Evolutionary conservation across 306 rosid species (phyloP).

Genomic region (Herpetospermum pedunculosum): DNA sequence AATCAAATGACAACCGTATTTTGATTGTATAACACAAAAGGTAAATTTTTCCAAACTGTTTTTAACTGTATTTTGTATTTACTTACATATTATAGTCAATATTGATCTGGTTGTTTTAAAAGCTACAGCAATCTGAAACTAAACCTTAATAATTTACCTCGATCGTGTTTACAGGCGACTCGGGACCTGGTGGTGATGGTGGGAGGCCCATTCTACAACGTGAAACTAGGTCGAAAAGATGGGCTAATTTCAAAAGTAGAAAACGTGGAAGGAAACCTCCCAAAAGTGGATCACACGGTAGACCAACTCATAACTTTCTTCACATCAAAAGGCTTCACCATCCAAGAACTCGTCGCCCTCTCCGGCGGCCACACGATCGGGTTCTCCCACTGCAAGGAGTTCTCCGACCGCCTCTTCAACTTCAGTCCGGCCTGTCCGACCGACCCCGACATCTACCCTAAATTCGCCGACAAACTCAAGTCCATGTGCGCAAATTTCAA

Average conservation of each 20-base stretch:
- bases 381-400: slow-evolving; percentile 9
- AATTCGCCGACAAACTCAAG: background rate
- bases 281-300: background rate
- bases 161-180: too few relatives aligned
- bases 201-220: slow-evolving; percentile 1
- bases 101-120: too few relatives aligned
- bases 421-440: background rate
- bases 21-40: too few relatives aligned
- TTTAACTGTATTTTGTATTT: too few relatives aligned
- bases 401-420: background rate
- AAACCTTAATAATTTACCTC: too few relatives aligned
- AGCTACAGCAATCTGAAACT: too few relatives aligned
- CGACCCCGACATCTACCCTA: slow-evolving; percentile 4
- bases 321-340: background rate
- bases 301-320: background rate
- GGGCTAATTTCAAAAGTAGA: background rate
- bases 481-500: background rate
- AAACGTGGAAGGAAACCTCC: background rate
- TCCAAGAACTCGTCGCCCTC: background rate
- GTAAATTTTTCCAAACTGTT: too few relatives aligned
- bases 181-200: slow-evolving; percentile 5
- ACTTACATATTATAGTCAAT: too few relatives aligned
- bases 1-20: too few relatives aligned
- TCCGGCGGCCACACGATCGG: slow-evolving; percentile 13
- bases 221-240: slow-evolving; percentile 1